A percentile compares a stretch with the other conserved stretches of the same genome.
phyloP scores from a whole-genome alignment of 345 rosid genomes.

The Pugionium dolabratum region DNA sequence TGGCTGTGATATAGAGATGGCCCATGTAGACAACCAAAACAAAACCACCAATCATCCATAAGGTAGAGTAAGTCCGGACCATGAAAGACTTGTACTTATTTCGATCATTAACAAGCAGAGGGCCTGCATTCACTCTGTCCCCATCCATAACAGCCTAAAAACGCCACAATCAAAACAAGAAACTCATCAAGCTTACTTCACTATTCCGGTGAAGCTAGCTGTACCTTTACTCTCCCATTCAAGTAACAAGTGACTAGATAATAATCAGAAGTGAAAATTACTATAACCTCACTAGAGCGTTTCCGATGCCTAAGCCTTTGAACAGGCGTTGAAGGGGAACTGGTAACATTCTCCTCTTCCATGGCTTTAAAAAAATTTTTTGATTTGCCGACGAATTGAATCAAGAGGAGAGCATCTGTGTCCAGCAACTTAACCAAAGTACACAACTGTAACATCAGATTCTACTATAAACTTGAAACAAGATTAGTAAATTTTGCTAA shows the following conservation, averaged over 20 bases:
- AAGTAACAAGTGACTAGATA: not conserved
- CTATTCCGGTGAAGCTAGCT: not conserved
- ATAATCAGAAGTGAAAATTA: not conserved
- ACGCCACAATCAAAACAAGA: not conserved
- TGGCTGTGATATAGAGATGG: constrained; percentile 92
- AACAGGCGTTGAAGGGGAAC: constrained; percentile 50
- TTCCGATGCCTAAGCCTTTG: constrained; percentile 64
- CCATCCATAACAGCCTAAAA: constrained; percentile 58
- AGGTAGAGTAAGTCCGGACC: constrained; percentile 70
- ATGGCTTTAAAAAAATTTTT: constrained; percentile 39
- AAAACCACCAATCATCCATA: constrained; percentile 96
- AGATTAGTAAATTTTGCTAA: not conserved
- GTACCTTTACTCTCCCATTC: not conserved
- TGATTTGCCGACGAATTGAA: not conserved
- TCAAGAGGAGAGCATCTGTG: constrained; percentile 33
- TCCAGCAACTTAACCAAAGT: constrained; percentile 3
- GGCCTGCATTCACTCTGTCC: constrained; percentile 57
- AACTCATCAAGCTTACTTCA: not conserved
- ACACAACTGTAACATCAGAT: constrained; percentile 2
- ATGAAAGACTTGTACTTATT: constrained; percentile 78
- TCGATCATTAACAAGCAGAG: constrained; percentile 66
- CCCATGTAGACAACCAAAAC: constrained; percentile 86
- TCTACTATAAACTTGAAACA: not conserved
- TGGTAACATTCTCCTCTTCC: constrained; percentile 58
- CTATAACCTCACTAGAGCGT: constrained; percentile 67